Conservation (phyloP, 805 yeast genomes). For the Candida taoyuanica region DNA sequence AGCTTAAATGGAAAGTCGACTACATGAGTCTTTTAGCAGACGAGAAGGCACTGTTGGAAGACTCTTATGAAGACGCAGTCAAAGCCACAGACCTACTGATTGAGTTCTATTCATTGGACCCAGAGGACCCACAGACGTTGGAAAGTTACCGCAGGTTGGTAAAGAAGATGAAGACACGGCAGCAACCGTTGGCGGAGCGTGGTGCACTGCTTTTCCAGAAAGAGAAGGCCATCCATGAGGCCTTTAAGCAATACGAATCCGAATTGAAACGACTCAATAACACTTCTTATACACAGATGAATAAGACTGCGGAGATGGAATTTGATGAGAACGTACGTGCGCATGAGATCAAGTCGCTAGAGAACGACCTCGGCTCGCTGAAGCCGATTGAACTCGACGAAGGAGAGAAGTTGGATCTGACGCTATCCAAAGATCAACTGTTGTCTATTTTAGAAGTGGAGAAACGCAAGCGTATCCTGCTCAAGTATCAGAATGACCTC, state of each 20-base stretch:
- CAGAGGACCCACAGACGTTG: slow-evolving; percentile 7
- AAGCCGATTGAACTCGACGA: slow-evolving; percentile 16
- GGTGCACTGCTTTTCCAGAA: slow-evolving; percentile 9
- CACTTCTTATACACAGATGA: slow-evolving; percentile 12
- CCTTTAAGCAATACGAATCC: slow-evolving; percentile 10
- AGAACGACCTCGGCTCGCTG: slow-evolving; percentile 14
- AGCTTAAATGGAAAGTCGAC: slow-evolving; percentile 1
- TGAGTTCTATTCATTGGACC: slow-evolving; percentile 14
- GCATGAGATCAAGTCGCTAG: slow-evolving; percentile 11
- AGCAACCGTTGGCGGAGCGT: slow-evolving; percentile 4
- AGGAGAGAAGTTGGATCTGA: slow-evolving; percentile 6
- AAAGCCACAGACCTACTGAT: slow-evolving; percentile 15
- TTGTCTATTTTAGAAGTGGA: slow-evolving; percentile 18
- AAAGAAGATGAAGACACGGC: slow-evolving; percentile 2
- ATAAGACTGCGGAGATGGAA: slow-evolving; percentile 13
- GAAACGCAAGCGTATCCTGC: slow-evolving; percentile 17
- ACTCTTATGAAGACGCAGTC: slow-evolving; percentile 8
- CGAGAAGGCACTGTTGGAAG: slow-evolving; percentile 13
- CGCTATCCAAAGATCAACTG: slow-evolving; percentile 19
- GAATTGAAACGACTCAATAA: slow-evolving; percentile 11
- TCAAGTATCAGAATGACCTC: slow-evolving; percentile 18
- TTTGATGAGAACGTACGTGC: slow-evolving; percentile 17
- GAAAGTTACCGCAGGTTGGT: neutral
- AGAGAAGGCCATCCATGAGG: slow-evolving; percentile 12
- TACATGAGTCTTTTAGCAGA: slow-evolving; percentile 3